A percentile compares a stretch with the other conserved stretches of the same genome.
phyloP scores from a whole-genome alignment of 2,329 filamentous ascomycete species.

The Huntiella decipiens region DNA sequence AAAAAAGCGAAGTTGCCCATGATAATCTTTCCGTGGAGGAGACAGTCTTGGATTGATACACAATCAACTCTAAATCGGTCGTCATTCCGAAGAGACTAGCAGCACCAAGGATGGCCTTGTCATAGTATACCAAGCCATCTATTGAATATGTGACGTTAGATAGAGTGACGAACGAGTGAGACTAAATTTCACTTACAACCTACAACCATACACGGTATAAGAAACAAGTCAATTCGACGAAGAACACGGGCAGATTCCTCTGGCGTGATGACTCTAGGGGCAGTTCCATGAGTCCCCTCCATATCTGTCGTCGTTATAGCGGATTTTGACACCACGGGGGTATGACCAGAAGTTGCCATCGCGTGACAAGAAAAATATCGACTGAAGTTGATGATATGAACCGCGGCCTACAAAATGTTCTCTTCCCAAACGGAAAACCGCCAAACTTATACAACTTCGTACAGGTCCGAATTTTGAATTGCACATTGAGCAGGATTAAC shows the following conservation, averaged over 20 bases:
- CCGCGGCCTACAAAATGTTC: too few relatives aligned
- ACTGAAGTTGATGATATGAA: too few relatives aligned
- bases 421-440: too few relatives aligned
- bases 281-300: too few relatives aligned
- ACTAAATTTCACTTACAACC: conserved; percentile 19
- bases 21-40: conserved; percentile 48
- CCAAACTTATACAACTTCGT: too few relatives aligned
- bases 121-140: conserved; percentile 26
- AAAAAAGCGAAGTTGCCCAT: conserved; percentile 65
- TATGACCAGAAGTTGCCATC: too few relatives aligned
- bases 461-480: too few relatives aligned
- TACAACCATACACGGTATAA: conserved; percentile 49
- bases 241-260: background rate
- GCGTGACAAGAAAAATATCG: too few relatives aligned
- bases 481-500: too few relatives aligned
- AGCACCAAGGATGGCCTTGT: conserved; percentile 51
- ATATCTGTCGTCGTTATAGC: too few relatives aligned
- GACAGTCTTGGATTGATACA: conserved; percentile 25
- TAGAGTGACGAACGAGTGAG: background rate
- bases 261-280: conserved; percentile 17
- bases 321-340: too few relatives aligned
- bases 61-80: conserved; percentile 39
- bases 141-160: background rate
- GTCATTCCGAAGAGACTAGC: conserved; percentile 64
- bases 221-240: conserved; percentile 45